These are phyloP conservation scores for Smallanthus sonchifolius DNA, from an alignment of 129 eudicot genomes.

Conservation along the genomic window DNA sequence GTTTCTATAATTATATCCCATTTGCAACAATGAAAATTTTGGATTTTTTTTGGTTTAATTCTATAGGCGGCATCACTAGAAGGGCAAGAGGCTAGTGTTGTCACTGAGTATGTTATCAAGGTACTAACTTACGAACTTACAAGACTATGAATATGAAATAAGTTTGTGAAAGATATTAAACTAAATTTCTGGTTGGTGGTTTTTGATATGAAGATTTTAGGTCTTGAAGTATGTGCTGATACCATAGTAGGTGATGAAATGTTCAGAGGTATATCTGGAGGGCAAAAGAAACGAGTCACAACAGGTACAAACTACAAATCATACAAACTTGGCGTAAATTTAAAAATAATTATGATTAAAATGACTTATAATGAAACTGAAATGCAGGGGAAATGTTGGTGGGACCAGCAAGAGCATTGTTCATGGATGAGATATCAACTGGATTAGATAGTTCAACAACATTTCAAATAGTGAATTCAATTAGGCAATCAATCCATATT, in stretches of 20 bases:
- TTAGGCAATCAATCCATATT: conserved; percentile 64
- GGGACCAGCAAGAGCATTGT: conserved; percentile 76
- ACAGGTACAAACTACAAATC: conserved; percentile 50
- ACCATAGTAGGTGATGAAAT: conserved; percentile 69
- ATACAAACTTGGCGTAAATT: background rate
- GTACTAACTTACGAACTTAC: conserved; percentile 26
- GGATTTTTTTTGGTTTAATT: background rate
- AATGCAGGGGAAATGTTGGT: conserved; percentile 74
- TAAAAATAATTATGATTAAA: background rate
- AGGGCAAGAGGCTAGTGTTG: conserved; percentile 64
- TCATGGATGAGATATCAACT: conserved; percentile 87
- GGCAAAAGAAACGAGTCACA: conserved; percentile 71
- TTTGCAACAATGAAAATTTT: background rate
- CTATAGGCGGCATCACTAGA: conserved; percentile 64
- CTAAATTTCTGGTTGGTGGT: background rate
- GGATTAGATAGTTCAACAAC: conserved; percentile 82
- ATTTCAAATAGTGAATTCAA: conserved; percentile 64
- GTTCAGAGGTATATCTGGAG: conserved; percentile 80
- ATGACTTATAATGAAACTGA: background rate
- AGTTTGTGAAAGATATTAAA: conserved; percentile 1
- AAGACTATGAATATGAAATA: conserved; percentile 12
- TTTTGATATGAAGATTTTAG: conserved; percentile 48
- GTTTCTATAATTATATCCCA: background rate
- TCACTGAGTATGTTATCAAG: conserved; percentile 65
- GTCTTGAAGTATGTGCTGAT: conserved; percentile 75